Percentiles rank a stretch among this genome's conserved stretches.
Conservation (phyloP, 2,329 filamentous ascomycete species). For the Periconia sp. region DNA sequence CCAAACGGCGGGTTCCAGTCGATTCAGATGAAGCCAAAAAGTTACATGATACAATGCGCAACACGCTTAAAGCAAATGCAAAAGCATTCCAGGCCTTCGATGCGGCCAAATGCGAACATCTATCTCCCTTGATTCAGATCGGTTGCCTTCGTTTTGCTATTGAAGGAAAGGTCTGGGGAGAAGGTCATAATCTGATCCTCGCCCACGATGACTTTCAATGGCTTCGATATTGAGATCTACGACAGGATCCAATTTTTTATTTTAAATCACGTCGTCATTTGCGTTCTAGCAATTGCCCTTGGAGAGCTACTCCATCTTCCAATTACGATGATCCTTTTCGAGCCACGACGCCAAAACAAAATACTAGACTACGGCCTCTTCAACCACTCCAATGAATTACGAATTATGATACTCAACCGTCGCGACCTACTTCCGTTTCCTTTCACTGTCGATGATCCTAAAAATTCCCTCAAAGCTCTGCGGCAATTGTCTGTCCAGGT, state of each 20-base stretch:
- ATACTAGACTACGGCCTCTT: too few species aligned
- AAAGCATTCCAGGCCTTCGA: slow-evolving; percentile 33
- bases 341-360: too few species aligned
- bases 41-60: slow-evolving; percentile 30
- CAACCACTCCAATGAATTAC: too few species aligned
- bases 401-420: too few species aligned
- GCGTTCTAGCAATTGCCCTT: background rate
- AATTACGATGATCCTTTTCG: too few species aligned
- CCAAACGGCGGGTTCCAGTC: slow-evolving; percentile 25
- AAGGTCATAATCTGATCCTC: slow-evolving; percentile 37
- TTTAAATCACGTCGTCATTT: too few species aligned
- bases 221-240: slow-evolving; percentile 26
- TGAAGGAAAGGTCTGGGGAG: slow-evolving; percentile 33
- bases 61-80: slow-evolving; percentile 32
- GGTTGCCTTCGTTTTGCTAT: slow-evolving; percentile 33
- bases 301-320: too few species aligned
- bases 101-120: slow-evolving; percentile 25
- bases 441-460: too few species aligned
- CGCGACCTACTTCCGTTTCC: too few species aligned
- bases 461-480: too few species aligned
- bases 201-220: slow-evolving; percentile 38
- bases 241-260: too few species aligned
- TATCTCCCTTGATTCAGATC: slow-evolving; percentile 37
- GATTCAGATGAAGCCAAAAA: slow-evolving; percentile 24
- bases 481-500: too few species aligned